These are phyloP conservation scores for Aspergillus flavus DNA, from an alignment of 2,329 filamentous ascomycete genomes.

Conservation along the genomic window DNA sequence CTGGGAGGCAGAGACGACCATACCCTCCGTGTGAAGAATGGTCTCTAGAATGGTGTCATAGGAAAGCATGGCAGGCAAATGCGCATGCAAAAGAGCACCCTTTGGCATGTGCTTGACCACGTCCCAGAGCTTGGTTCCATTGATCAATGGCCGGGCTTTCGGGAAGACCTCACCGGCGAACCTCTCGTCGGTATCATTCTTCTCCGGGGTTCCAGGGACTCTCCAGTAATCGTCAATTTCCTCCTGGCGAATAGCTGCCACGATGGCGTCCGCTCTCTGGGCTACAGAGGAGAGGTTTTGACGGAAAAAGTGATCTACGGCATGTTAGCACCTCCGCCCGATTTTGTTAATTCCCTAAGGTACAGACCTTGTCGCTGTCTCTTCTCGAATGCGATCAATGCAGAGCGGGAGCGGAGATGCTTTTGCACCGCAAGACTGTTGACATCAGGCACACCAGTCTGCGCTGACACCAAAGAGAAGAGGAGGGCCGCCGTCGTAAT, in stretches of 20 bases:
- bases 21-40: slow-evolving; percentile 68
- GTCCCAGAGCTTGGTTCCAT: slow-evolving; percentile 79
- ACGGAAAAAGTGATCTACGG: slow-evolving; percentile 25
- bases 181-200: slow-evolving; percentile 16
- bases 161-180: slow-evolving; percentile 88
- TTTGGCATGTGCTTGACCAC: slow-evolving; percentile 86
- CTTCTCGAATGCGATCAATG: slow-evolving; percentile 76
- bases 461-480: neutral
- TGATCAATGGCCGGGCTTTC: slow-evolving; percentile 80
- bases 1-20: slow-evolving; percentile 65
- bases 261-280: slow-evolving; percentile 59
- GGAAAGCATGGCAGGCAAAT: slow-evolving; percentile 86
- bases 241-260: slow-evolving; percentile 52
- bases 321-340: neutral
- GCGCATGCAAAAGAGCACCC: slow-evolving; percentile 68
- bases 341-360: too few relatives aligned
- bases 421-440: slow-evolving; percentile 51
- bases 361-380: slow-evolving; percentile 72
- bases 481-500: neutral
- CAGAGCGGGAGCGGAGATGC: slow-evolving; percentile 72
- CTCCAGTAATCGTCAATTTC: slow-evolving; percentile 26
- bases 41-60: slow-evolving; percentile 73
- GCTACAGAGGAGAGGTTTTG: slow-evolving; percentile 70
- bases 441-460: neutral
- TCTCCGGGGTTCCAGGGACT: slow-evolving; percentile 8